phyloP scores from a whole-genome alignment of 78 protist species.

The Emiliania huxleyi region DNA sequence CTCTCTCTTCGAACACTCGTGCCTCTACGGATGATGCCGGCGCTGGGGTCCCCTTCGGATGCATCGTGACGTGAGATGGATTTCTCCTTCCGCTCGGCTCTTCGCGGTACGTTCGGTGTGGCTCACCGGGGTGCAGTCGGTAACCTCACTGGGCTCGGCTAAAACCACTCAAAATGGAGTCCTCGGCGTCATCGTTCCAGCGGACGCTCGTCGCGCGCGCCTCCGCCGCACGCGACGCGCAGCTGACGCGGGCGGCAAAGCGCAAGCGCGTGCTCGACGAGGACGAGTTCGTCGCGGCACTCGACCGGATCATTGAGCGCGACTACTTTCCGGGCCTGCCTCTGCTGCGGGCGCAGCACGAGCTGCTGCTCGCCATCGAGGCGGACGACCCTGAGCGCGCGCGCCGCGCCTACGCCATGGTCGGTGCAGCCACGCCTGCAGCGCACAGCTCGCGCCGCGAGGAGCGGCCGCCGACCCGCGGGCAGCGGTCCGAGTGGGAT shows the following conservation, averaged over 20 bases:
- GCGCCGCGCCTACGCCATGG: not conserved
- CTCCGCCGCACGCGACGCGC: not conserved
- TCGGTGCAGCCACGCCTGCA: not conserved
- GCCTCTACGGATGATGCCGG: no score
- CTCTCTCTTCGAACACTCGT: no score
- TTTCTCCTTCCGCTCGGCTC: no score
- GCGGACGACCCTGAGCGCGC: not conserved
- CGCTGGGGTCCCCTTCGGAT: no score
- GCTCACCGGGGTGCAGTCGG: no score
- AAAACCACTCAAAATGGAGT: no score
- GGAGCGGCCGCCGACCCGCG: no score
- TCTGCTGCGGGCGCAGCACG: slow-evolving; percentile 45
- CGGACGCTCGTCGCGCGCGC: not conserved
- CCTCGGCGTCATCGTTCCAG: not conserved
- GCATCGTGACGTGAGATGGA: no score
- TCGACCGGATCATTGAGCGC: slow-evolving; percentile 58
- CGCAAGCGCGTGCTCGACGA: slow-evolving; percentile 46
- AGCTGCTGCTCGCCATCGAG: slow-evolving; percentile 63
- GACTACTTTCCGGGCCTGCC: slow-evolving; percentile 70
- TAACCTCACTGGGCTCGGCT: no score
- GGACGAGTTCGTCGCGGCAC: slow-evolving; percentile 49
- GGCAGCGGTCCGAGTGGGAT: not conserved
- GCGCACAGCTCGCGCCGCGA: not conserved
- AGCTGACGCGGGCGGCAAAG: not conserved
- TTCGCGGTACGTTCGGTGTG: no score